A percentile compares a stretch with the other conserved stretches of the same genome.
Conservation (phyloP, 768 basidiomycete genomes). For the Pleurotus pulmonarius region DNA sequence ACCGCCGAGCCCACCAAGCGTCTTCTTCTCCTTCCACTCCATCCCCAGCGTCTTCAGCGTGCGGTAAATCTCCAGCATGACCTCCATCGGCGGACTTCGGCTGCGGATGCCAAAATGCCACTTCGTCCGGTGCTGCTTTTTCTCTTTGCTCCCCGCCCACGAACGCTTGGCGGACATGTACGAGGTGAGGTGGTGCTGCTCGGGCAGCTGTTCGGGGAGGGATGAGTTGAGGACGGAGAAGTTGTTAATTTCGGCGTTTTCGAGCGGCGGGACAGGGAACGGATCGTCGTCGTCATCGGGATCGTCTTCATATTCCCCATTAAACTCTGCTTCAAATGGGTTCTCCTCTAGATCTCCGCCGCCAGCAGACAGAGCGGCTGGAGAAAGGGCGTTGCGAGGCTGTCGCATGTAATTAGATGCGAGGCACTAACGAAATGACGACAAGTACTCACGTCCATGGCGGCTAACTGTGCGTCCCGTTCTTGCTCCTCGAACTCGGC, state of each 20-base stretch:
- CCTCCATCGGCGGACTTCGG: conserved; percentile 95
- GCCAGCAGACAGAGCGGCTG: conserved; percentile 59
- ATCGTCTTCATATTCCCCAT: conserved; percentile 58
- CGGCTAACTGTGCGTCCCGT: conserved; percentile 73
- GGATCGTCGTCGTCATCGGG: conserved; percentile 36
- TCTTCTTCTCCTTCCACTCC: conserved; percentile 96
- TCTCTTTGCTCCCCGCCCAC: conserved; percentile 37
- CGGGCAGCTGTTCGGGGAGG: conserved; percentile 57
- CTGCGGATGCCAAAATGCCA: conserved; percentile 99
- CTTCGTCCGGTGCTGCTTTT: conserved; percentile 76
- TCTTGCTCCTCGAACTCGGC: conserved; percentile 83
- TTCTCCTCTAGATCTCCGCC: conserved; percentile 66
- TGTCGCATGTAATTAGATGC: conserved; percentile 20
- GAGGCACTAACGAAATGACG: neutral
- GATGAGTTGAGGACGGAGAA: conserved; percentile 91
- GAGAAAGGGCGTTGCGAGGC: conserved; percentile 72
- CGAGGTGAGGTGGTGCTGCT: conserved; percentile 67
- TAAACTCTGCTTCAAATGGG: conserved; percentile 78
- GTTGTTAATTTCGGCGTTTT: conserved; percentile 47
- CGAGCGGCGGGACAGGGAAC: conserved; percentile 22
- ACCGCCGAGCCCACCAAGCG: conserved; percentile 69
- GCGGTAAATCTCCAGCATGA: conserved; percentile 97
- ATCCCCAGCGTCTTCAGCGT: conserved; percentile 87
- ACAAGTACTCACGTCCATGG: conserved; percentile 64
- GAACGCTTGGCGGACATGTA: conserved; percentile 57